Evolutionary conservation across 2,329 filamentous ascomycete species (phyloP), one percentile per base, ranked within the genome.

Genomic region (Penicillium griseofulvum): DNA sequence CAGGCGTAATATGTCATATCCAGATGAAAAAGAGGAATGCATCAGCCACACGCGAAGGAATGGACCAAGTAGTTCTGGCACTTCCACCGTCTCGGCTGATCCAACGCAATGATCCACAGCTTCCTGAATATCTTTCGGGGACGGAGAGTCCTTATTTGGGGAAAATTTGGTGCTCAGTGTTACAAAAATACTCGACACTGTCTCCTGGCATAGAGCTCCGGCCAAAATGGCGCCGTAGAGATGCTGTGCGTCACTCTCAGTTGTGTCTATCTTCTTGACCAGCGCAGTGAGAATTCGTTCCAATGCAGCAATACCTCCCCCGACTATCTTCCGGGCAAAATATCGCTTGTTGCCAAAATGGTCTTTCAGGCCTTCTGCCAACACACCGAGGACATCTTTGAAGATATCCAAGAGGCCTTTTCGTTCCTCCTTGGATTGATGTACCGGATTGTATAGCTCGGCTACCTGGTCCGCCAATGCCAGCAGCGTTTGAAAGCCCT

Each of bases 301-400:
- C 52, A 97, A 72, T 8, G 86, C 83, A 60, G 86, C 81, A 87
- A 91, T 96, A 4, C 93, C 91, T 54, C 87, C 89, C 22, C 84
- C 86, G 55, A 89, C 83, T 29, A 95, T 85, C 62, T 85, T 82
- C 62, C 86, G 87, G 55, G 85, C 83, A 71, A 97, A 97, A 76
- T 93, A 97, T 64, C 89, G 85, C 67, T 87, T 84, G 74, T 97
- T 99, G 19, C 92, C 93, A 44, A 87, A 81, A 72, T 97, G 91
- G 43, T 86, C 85, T 51, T 85, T 83, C 61, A 99, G 82, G 14
- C 86, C 86, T 45, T 88, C 87, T 1, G 89, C 87, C 28, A 97
- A 76, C 14, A 94, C 84, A 31, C 85, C 71, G 55, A 78, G 58
- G 19, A 69, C 63, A 60, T 79, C 76, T 58, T 75, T 85, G 37